Evolutionary conservation across 1,139 yeast genomes (phyloP), one percentile per base, ranked within the genome.

Genomic region (Pichia sp.): DNA sequence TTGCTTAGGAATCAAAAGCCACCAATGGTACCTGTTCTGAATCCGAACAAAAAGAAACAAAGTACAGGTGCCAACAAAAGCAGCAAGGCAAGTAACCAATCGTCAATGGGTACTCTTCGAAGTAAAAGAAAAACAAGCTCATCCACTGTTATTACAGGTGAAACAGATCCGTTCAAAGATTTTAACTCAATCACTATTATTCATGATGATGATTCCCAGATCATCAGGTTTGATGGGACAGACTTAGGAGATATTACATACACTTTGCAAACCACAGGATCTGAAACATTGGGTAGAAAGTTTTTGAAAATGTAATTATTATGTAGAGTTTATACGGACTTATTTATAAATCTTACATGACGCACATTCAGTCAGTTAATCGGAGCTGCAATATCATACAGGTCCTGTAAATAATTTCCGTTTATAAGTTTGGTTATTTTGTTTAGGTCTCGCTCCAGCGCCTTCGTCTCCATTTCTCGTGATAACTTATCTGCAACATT

Each of bases 121-220:
- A 70, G 63, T 68, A 74, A 56, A 75, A 74, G 64, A 72, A 75
- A 57, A 72, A 71, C 55, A 64, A 77, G 69, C 70, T 72, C 59
- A 67, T 63, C 69, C 4, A 72, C 62, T 68, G 60, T 60, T n/a
- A 36, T 53, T 59, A 53, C 58, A 11, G 52, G 49, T 4, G 76
- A 68, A 19, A 68, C 74, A 43, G 97, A 92, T 70, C 97, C 97
- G 15, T 93, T 93, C 71, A 86, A 83, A 54, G 84, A 84, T 64
- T 93, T 93, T 73, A 89, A 86, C 65, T 90, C 97, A 0, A 90
- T 93, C 63, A 89, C 97, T 3, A 75, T 93, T 64, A 90, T 90
- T 64, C 93, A 90, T 68, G 59, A 61, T 43, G 86, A 81, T 50
- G 75, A 72, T 45, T 76, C 73, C 45, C 72, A 75, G 51, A 71